phyloP scores from a whole-genome alignment of 306 rosid species.

The Gastrolobium villosum region DNA sequence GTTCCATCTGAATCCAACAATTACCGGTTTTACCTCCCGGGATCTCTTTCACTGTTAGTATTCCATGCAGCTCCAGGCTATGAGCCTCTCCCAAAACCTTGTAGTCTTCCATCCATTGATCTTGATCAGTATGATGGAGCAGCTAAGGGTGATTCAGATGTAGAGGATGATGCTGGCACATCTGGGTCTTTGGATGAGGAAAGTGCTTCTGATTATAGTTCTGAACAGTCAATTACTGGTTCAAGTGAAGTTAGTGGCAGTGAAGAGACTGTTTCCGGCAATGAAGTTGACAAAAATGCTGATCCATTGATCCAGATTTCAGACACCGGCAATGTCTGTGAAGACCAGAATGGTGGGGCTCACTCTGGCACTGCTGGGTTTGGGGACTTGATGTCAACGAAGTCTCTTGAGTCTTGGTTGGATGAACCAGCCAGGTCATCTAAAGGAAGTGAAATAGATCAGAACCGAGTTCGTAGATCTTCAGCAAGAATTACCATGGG shows the following conservation, averaged over 20 bases:
- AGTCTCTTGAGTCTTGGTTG: conserved; percentile 92
- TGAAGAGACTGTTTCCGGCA: conserved; percentile 59
- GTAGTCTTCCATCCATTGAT: conserved; percentile 63
- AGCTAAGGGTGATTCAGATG: conserved; percentile 50
- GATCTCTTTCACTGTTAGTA: conserved; percentile 95
- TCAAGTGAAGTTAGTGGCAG: conserved; percentile 64
- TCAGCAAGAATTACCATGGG: conserved; percentile 94
- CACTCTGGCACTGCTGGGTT: conserved; percentile 66
- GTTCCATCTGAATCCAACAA: conserved; percentile 64
- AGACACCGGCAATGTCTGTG: conserved; percentile 61
- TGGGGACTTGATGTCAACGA: conserved; percentile 76
- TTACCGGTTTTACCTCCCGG: conserved; percentile 90
- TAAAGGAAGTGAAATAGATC: conserved; percentile 57
- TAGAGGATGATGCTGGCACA: conserved; percentile 67
- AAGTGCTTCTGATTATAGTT: conserved; percentile 74
- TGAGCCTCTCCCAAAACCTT: conserved; percentile 97
- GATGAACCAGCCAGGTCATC: conserved; percentile 80
- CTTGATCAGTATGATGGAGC: conserved; percentile 54
- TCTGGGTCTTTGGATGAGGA: conserved; percentile 80
- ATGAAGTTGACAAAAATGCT: conserved; percentile 55
- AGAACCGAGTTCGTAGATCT: conserved; percentile 60
- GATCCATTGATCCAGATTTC: conserved; percentile 83
- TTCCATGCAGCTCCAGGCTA: conserved; percentile 99
- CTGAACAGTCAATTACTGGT: conserved; percentile 66
- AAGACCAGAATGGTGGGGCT: conserved; percentile 60